Conservation (phyloP, 495 filamentous ascomycete genomes). For the Neurospora tetrasperma region DNA sequence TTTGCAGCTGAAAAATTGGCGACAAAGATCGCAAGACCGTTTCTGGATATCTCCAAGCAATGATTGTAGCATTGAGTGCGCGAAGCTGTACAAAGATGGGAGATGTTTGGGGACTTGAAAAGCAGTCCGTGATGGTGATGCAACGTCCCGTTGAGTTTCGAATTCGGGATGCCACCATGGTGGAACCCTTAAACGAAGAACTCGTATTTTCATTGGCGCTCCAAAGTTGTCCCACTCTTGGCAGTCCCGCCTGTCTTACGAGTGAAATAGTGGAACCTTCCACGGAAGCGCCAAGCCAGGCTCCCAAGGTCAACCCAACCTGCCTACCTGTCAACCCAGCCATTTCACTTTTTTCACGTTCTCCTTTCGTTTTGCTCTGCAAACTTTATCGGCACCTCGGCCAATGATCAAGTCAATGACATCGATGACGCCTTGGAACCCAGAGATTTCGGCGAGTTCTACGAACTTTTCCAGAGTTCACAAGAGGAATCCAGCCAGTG, state of each 20-base stretch:
- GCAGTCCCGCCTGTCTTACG: neutral
- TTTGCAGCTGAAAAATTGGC: neutral
- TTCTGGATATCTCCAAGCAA: neutral
- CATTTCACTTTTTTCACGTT: neutral
- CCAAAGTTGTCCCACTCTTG: neutral
- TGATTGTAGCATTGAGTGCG: neutral
- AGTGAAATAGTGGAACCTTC: neutral
- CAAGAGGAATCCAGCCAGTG: neutral
- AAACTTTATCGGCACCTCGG: neutral
- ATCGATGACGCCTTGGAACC: neutral
- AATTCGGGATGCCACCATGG: neutral
- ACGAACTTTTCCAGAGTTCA: neutral
- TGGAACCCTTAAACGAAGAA: neutral
- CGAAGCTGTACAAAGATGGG: neutral
- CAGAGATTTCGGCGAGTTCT: neutral
- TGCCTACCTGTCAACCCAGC: neutral
- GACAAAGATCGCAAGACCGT: neutral
- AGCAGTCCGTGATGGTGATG: neutral
- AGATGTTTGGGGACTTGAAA: neutral
- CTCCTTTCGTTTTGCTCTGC: neutral
- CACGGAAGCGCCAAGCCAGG: neutral
- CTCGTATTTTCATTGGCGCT: neutral
- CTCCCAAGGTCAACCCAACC: neutral
- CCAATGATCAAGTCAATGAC: neutral
- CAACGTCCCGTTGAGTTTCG: neutral